phyloP scores from a whole-genome alignment of 768 basidiomycete species.

The Boletus sp. region DNA sequence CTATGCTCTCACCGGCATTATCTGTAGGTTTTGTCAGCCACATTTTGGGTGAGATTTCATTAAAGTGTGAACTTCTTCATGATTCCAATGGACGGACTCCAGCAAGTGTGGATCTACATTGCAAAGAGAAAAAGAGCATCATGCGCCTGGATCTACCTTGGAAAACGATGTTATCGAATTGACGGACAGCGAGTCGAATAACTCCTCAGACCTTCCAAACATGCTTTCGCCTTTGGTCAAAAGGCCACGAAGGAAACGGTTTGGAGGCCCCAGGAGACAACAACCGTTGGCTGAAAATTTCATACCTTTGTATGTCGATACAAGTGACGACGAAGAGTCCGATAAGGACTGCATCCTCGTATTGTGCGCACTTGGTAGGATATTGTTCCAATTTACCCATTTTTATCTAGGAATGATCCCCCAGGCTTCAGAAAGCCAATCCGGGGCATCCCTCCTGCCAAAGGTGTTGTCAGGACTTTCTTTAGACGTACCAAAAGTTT shows the following conservation, averaged over 20 bases:
- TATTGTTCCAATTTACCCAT: constrained; percentile 3
- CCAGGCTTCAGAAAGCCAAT: constrained; percentile 48
- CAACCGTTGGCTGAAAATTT: not conserved
- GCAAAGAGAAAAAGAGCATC: not conserved
- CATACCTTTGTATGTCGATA: constrained; percentile 27
- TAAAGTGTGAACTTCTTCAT: not conserved
- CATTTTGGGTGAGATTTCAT: constrained; percentile 9
- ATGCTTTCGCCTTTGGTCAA: constrained; percentile 23
- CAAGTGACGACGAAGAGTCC: constrained; percentile 33
- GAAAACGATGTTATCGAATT: constrained; percentile 28
- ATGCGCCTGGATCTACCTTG: not conserved
- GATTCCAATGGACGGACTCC: not conserved
- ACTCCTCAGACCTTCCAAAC: constrained; percentile 23
- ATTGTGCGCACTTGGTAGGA: constrained; percentile 31
- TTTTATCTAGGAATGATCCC: constrained; percentile 43
- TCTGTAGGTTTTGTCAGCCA: constrained; percentile 10
- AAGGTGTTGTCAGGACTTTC: not conserved
- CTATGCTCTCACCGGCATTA: not conserved
- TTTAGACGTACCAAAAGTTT: not conserved
- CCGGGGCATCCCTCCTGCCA: constrained; percentile 13
- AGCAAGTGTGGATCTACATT: constrained; percentile 4
- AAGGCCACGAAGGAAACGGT: constrained; percentile 5
- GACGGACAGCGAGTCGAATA: constrained; percentile 29
- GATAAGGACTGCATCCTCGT: constrained; percentile 39
- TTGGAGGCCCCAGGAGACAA: constrained; percentile 8